Percentiles rank a stretch among this genome's conserved stretches.
Evolutionary conservation across 192 early-diverging fungal species (phyloP).

Genomic region (Gamsiella multidivaricata): DNA sequence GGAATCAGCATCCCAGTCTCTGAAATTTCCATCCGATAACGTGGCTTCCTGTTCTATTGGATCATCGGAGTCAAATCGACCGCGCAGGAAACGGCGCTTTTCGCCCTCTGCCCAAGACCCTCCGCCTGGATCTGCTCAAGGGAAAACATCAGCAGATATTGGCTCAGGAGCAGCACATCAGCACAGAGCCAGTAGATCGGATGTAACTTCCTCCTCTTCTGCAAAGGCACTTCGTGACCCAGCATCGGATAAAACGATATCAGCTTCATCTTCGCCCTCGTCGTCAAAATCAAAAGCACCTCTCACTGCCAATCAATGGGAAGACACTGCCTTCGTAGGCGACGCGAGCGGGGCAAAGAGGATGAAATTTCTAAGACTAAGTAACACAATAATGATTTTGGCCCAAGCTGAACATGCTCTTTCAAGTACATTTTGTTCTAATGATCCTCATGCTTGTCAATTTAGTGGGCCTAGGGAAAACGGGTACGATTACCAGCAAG

Average conservation of each 20-base stretch:
- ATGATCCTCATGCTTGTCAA: background rate
- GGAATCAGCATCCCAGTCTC: too few species aligned
- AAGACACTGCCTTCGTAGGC: constrained; percentile 33
- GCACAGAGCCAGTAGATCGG: too few species aligned
- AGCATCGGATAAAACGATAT: too few species aligned
- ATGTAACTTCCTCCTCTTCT: too few species aligned
- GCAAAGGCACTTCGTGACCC: too few species aligned
- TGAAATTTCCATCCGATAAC: background rate
- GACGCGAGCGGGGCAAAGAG: constrained; percentile 29
- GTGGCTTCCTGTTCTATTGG: background rate
- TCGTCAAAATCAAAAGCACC: constrained; percentile 2
- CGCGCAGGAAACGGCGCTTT: constrained; percentile 15
- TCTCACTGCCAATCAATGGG: constrained; percentile 33
- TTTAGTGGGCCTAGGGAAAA: constrained; percentile 36
- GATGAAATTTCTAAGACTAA: constrained; percentile 31
- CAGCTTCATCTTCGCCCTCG: background rate
- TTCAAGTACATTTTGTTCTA: background rate
- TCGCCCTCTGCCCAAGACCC: constrained; percentile 4
- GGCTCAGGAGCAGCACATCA: too few species aligned
- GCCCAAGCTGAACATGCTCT: too few species aligned
- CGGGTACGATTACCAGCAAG: constrained; percentile 19
- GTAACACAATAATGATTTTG: too few species aligned
- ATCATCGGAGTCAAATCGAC: too few species aligned
- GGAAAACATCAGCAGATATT: background rate
- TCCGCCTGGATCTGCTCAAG: background rate